Evolutionary conservation across 805 yeast species (phyloP), one percentile per base, ranked within the genome.

Genomic region (Candida corydali): DNA sequence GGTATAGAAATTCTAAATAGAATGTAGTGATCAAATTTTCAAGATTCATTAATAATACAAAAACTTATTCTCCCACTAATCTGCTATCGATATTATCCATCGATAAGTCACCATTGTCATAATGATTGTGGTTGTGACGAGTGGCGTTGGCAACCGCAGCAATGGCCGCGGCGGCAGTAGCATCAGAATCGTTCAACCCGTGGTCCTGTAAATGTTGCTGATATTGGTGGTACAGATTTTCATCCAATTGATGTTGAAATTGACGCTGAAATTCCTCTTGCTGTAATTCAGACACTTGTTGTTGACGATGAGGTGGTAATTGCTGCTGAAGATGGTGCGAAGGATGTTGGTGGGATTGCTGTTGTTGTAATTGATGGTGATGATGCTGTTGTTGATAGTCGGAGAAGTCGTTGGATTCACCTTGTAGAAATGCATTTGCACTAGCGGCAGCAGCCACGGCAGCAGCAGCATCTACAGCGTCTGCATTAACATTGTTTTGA

Each of bases 81-180:
- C 73, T 53, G 43, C 67, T 61, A 44, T 67, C 73, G 38, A 67
- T 66, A 46, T 66, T 66, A 36, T 65, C 71, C 59, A 67, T 67
- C 12, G 68, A 56, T 39, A 67, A 54, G 29, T 61, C 68, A 24
- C 52, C 52, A 26, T 47, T 51, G 29, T 52, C 57, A 30, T 45
- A 43, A 34, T 50, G 54, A 26, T 43, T 47, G 26, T 47, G 47
- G 26, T 49, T 47, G n/a, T 48, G 53, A 34, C 54, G 52, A 3
- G 70, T 68, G 9, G 70, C 72, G 36, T 61, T 62, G 2, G 69
- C 69, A 15, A 68, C 69, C 1, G 69, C 71, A 5, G 66, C 82
- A 17, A 49, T 52, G 12, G 57, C 58, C 32, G 47, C 54, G 28
- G 41, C 38, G 17, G 38, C 26, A 19, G 41, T n/a, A 49, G 53